These are phyloP conservation scores for Fusarium abutilonis DNA, from an alignment of 2,329 filamentous ascomycete species.

Conservation along the genomic window DNA sequence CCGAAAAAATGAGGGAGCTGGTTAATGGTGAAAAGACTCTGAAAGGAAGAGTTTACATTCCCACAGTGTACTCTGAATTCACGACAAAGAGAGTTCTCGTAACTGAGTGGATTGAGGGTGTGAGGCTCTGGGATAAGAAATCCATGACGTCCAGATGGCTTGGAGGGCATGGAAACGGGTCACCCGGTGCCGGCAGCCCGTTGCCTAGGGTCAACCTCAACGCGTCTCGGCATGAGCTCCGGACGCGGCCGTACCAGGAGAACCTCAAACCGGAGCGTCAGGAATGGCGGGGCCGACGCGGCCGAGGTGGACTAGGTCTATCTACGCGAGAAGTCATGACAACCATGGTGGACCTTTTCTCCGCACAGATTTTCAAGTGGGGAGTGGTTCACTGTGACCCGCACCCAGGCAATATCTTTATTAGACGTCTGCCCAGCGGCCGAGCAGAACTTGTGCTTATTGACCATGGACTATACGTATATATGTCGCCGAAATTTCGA, in stretches of 20 bases:
- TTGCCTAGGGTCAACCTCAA: slow-evolving; percentile 64
- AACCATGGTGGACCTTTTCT: slow-evolving; percentile 95
- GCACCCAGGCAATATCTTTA: slow-evolving; percentile 96
- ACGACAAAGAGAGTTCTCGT: slow-evolving; percentile 87
- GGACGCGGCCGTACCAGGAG: slow-evolving; percentile 63
- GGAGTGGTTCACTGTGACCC: slow-evolving; percentile 96
- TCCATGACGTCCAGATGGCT: slow-evolving; percentile 80
- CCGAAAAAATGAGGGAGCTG: slow-evolving; percentile 81
- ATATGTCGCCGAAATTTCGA: slow-evolving; percentile 84
- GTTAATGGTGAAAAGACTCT: slow-evolving; percentile 80
- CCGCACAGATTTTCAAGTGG: slow-evolving; percentile 98
- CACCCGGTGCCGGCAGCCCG: slow-evolving; percentile 77
- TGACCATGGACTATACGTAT: slow-evolving; percentile 95
- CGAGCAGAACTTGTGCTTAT: slow-evolving; percentile 91
- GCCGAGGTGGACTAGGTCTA: slow-evolving; percentile 84
- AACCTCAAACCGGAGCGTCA: slow-evolving; percentile 82
- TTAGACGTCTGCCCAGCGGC: slow-evolving; percentile 84
- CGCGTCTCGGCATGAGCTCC: slow-evolving; percentile 56
- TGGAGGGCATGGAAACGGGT: slow-evolving; percentile 78
- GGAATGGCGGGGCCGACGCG: slow-evolving; percentile 77
- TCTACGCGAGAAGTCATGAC: slow-evolving; percentile 89
- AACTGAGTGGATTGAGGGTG: slow-evolving; percentile 97
- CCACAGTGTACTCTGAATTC: slow-evolving; percentile 82
- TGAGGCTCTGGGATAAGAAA: slow-evolving; percentile 91
- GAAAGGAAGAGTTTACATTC: slow-evolving; percentile 85